These are phyloP conservation scores for Carnegiea gigantea DNA, from an alignment of 179 eudicot species.

Conservation along the genomic window DNA sequence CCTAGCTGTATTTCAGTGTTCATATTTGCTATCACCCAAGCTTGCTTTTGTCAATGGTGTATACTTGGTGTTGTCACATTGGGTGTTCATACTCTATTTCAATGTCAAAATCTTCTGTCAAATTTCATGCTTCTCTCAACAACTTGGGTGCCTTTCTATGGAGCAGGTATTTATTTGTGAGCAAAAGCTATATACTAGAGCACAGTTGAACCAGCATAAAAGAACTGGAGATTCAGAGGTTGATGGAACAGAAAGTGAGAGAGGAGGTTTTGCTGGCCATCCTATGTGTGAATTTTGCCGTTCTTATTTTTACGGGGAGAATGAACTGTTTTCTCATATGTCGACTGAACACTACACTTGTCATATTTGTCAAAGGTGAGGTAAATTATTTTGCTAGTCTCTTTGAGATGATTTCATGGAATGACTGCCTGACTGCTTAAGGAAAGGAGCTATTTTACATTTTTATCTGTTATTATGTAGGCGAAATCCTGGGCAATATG, in stretches of 20 bases:
- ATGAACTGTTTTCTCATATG: slow-evolving; percentile 88
- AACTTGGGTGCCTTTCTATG: slow-evolving; percentile 18
- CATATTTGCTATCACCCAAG: background rate
- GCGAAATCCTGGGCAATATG: slow-evolving; percentile 92
- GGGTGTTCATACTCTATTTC: background rate
- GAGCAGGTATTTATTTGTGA: slow-evolving; percentile 87
- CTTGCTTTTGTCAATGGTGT: background rate
- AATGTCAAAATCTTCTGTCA: background rate
- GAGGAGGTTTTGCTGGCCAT: slow-evolving; percentile 96
- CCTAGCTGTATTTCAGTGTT: background rate
- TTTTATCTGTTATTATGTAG: slow-evolving; percentile 35
- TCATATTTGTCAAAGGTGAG: slow-evolving; percentile 87
- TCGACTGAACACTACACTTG: slow-evolving; percentile 88
- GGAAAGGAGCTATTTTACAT: slow-evolving; percentile 15
- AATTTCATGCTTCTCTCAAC: background rate
- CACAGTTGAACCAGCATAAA: slow-evolving; percentile 84
- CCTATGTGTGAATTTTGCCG: slow-evolving; percentile 91
- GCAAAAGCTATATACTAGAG: slow-evolving; percentile 84
- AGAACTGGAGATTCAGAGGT: slow-evolving; percentile 88
- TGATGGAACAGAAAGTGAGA: slow-evolving; percentile 93
- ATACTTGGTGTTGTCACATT: background rate
- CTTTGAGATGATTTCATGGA: background rate
- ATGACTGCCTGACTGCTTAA: too few species aligned
- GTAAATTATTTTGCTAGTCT: background rate
- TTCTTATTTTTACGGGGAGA: slow-evolving; percentile 84